phyloP scores from a whole-genome alignment of 306 rosid genomes.

The Acmispon strigosus region DNA sequence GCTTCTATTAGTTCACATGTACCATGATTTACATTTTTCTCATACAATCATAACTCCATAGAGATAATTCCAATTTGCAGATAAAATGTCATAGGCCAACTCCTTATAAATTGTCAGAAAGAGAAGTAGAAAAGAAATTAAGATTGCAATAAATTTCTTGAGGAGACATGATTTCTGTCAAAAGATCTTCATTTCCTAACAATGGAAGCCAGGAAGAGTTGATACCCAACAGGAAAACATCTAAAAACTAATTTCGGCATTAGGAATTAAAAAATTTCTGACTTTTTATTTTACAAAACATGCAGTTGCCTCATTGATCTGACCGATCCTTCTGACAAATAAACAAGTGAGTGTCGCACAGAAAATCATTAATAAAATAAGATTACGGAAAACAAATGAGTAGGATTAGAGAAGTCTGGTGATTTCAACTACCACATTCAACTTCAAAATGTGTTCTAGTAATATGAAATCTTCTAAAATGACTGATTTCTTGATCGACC shows the following conservation, averaged over 20 bases:
- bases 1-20: slow-evolving; percentile 24
- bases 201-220: background rate
- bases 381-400: background rate
- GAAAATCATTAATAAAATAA: background rate
- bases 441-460: background rate
- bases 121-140: background rate
- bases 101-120: background rate
- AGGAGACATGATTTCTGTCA: background rate
- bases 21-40: background rate
- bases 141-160: background rate
- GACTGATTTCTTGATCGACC: background rate
- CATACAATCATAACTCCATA: background rate
- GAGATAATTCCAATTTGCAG: background rate
- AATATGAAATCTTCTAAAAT: background rate
- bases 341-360: background rate
- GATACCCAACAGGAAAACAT: background rate
- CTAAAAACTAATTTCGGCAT: background rate
- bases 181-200: background rate
- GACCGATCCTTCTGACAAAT: background rate
- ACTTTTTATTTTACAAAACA: background rate
- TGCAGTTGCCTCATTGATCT: background rate
- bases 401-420: background rate
- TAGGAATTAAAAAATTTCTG: background rate
- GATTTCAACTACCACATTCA: background rate
- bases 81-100: background rate